Percentiles rank a stretch among this genome's conserved stretches.
These are phyloP conservation scores for Trichoderma aggressivum DNA, from an alignment of 2,329 filamentous ascomycete genomes.

Conservation along the genomic window DNA sequence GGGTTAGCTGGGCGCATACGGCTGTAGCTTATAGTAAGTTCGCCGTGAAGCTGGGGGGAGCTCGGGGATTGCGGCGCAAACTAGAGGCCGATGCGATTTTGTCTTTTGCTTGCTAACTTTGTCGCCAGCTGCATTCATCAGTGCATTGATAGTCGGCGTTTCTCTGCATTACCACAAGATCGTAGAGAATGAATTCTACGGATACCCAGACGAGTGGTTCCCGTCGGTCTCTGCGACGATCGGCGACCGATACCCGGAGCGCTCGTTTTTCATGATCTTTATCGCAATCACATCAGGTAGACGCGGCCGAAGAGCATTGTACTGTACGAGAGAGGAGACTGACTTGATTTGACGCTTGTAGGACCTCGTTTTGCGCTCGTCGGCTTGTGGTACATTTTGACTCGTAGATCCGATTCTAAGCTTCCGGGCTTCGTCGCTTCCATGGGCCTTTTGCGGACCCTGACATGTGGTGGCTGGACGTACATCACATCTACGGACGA, in stretches of 20 bases:
- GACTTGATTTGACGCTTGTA: constrained; percentile 31
- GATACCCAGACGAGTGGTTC: constrained; percentile 94
- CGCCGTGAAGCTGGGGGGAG: background rate
- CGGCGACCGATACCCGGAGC: constrained; percentile 93
- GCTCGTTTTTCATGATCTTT: constrained; percentile 95
- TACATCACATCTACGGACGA: constrained; percentile 98
- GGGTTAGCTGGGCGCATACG: constrained; percentile 88
- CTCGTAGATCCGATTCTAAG: constrained; percentile 67
- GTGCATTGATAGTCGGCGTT: constrained; percentile 77
- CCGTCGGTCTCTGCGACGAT: constrained; percentile 95
- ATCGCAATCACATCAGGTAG: constrained; percentile 91
- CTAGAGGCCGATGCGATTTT: constrained; percentile 21
- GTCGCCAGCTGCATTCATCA: constrained; percentile 71
- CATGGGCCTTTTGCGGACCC: constrained; percentile 79
- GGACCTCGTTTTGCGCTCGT: constrained; percentile 90
- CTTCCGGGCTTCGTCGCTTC: constrained; percentile 79
- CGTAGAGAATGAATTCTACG: constrained; percentile 93
- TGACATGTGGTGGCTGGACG: constrained; percentile 97
- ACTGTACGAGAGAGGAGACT: background rate
- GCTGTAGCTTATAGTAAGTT: constrained; percentile 72
- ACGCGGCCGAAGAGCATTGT: constrained; percentile 21
- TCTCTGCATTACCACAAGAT: constrained; percentile 93
- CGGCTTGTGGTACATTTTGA: constrained; percentile 87
- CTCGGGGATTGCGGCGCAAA: background rate
- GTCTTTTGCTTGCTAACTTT: background rate